Evolutionary conservation across 2,329 filamentous ascomycete species (phyloP).

Genomic region (Sclerotinia subarctica): DNA sequence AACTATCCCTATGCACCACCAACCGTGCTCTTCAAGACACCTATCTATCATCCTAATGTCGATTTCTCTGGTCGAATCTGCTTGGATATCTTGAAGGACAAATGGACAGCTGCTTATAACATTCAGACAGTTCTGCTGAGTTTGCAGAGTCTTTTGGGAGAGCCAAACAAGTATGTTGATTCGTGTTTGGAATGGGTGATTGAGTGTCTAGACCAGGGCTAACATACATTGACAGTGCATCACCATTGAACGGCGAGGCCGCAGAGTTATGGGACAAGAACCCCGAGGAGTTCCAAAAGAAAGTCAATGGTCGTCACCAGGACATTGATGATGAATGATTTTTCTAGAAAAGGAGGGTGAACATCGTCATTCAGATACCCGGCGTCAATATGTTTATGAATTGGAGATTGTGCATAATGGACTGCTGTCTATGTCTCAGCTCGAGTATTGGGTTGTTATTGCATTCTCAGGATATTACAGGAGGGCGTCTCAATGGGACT

Average conservation of each 20-base stretch:
- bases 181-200: background rate
- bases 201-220: background rate
- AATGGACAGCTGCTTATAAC: slow-evolving; percentile 98
- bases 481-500: background rate
- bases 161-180: slow-evolving; percentile 87
- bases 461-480: slow-evolving; percentile 15
- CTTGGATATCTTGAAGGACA: slow-evolving; percentile 96
- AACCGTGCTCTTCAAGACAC: slow-evolving; percentile 93
- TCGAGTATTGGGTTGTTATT: background rate
- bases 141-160: slow-evolving; percentile 89
- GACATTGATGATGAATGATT: slow-evolving; percentile 60
- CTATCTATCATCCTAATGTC: slow-evolving; percentile 98
- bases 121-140: slow-evolving; percentile 90
- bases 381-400: slow-evolving; percentile 19
- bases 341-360: background rate
- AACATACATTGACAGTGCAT: slow-evolving; percentile 60
- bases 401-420: slow-evolving; percentile 14
- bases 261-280: slow-evolving; percentile 95
- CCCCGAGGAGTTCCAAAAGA: slow-evolving; percentile 79
- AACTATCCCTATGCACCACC: slow-evolving; percentile 94
- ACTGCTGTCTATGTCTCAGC: background rate
- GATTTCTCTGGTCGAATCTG: slow-evolving; percentile 97
- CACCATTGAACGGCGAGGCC: slow-evolving; percentile 91
- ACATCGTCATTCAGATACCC: slow-evolving; percentile 16
- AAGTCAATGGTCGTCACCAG: slow-evolving; percentile 60